Evolutionary conservation across 2,329 filamentous ascomycete species (phyloP).

Genomic region (Pestalotiopsis sp.): DNA sequence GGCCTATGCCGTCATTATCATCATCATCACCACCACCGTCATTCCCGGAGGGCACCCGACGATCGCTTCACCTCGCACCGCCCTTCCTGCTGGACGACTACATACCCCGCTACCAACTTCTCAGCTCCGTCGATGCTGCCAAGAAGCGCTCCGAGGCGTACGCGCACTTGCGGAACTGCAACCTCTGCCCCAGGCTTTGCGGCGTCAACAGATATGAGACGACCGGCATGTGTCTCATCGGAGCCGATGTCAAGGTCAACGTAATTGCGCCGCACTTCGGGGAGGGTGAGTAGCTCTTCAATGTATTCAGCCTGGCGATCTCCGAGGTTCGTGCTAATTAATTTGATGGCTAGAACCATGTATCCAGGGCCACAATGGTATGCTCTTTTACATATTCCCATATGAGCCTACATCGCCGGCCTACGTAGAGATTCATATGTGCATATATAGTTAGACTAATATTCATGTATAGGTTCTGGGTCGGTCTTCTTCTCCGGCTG

Average conservation of each 20-base stretch:
- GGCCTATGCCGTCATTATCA: not conserved
- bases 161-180: slow-evolving; percentile 76
- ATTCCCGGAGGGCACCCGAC: not conserved
- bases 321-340: not conserved
- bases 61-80: slow-evolving; percentile 54
- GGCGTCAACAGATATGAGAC: slow-evolving; percentile 80
- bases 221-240: slow-evolving; percentile 78
- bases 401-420: no score
- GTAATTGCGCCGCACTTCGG: slow-evolving; percentile 86
- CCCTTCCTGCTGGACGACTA: slow-evolving; percentile 76
- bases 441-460: not conserved
- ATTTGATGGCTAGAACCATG: slow-evolving; percentile 64
- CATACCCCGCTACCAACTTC: slow-evolving; percentile 69
- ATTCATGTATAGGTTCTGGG: slow-evolving; percentile 54
- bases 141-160: slow-evolving; percentile 76
- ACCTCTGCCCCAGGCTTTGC: slow-evolving; percentile 77
- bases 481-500: slow-evolving; percentile 80
- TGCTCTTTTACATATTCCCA: not conserved
- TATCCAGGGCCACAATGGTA: slow-evolving; percentile 74
- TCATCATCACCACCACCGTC: not conserved
- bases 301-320: not conserved
- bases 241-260: slow-evolving; percentile 76
- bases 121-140: slow-evolving; percentile 68
- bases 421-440: no score
- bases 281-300: slow-evolving; percentile 52